Percentiles rank a stretch among this genome's conserved stretches.
phyloP scores from a whole-genome alignment of 768 basidiomycete genomes.

The Termitomyces sp. region DNA sequence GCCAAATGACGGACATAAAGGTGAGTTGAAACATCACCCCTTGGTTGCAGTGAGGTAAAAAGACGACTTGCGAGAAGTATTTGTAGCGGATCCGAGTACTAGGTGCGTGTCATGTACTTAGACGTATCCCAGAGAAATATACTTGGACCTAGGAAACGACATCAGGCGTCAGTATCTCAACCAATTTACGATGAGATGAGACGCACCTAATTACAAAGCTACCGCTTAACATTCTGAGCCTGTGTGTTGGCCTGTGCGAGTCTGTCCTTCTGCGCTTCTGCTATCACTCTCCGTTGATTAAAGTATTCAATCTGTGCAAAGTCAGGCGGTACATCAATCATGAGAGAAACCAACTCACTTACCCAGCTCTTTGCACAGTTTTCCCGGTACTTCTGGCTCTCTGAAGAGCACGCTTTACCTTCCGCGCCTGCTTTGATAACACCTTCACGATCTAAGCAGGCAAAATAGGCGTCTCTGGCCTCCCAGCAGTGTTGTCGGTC shows the following conservation, averaged over 20 bases:
- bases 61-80: not conserved
- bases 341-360: conserved; percentile 23
- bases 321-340: not conserved
- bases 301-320: conserved; percentile 83
- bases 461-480: conserved; percentile 76
- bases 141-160: not conserved
- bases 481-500: conserved; percentile 87
- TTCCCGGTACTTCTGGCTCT: conserved; percentile 59
- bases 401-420: conserved; percentile 56
- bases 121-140: not conserved
- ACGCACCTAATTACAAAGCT: conserved; percentile 8
- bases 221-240: conserved; percentile 28
- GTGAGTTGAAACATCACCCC: conserved; percentile 1
- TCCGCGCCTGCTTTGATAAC: conserved; percentile 70
- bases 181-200: not conserved
- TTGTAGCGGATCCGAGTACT: not conserved
- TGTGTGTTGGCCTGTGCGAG: conserved; percentile 45
- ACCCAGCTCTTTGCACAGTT: conserved; percentile 92
- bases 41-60: not conserved
- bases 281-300: conserved; percentile 83
- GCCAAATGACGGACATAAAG: not conserved
- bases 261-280: conserved; percentile 72
- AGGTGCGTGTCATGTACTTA: not conserved
- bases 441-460: conserved; percentile 68
- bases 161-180: conserved; percentile 1